phyloP scores from a whole-genome alignment of 179 eudicot species.

The Beta corolliflora region DNA sequence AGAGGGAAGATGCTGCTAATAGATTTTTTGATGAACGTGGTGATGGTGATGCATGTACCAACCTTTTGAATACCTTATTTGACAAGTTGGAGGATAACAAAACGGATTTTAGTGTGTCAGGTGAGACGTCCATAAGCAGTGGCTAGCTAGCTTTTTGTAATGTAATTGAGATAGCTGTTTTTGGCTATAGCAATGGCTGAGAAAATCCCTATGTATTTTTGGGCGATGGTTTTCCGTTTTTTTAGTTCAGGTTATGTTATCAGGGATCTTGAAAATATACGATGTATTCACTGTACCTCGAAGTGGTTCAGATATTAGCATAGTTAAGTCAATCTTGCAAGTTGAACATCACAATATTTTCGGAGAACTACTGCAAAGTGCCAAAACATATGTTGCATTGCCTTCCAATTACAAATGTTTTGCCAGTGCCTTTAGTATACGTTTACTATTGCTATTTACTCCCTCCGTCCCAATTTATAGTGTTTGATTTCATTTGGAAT shows the following conservation, averaged over 20 bases:
- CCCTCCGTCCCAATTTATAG: too few relatives aligned
- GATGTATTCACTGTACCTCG: too few relatives aligned
- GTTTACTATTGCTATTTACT: too few relatives aligned
- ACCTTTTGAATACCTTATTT: slow-evolving; percentile 65
- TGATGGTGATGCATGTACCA: slow-evolving; percentile 46
- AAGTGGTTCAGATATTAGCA: too few relatives aligned
- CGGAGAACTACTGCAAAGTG: too few relatives aligned
- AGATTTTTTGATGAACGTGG: slow-evolving; percentile 69
- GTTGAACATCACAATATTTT: too few relatives aligned
- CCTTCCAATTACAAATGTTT: too few relatives aligned
- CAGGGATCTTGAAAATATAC: not conserved
- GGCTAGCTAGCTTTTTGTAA: slow-evolving; percentile 5
- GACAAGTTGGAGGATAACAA: slow-evolving; percentile 25
- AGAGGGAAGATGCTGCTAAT: slow-evolving; percentile 60
- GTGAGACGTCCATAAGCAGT: not conserved
- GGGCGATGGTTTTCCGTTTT: not conserved
- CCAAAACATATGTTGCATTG: too few relatives aligned
- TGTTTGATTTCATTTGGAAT: too few relatives aligned
- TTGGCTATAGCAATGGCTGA: slow-evolving; percentile 3
- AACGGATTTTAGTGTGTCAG: not conserved
- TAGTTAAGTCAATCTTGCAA: too few relatives aligned
- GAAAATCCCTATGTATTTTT: not conserved
- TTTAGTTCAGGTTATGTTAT: too few relatives aligned
- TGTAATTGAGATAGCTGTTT: not conserved
- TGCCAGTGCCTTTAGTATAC: too few relatives aligned